Evolutionary conservation across 495 filamentous ascomycete species (phyloP), one percentile per base, ranked within the genome.

Genomic region (Xylaria telfairii): DNA sequence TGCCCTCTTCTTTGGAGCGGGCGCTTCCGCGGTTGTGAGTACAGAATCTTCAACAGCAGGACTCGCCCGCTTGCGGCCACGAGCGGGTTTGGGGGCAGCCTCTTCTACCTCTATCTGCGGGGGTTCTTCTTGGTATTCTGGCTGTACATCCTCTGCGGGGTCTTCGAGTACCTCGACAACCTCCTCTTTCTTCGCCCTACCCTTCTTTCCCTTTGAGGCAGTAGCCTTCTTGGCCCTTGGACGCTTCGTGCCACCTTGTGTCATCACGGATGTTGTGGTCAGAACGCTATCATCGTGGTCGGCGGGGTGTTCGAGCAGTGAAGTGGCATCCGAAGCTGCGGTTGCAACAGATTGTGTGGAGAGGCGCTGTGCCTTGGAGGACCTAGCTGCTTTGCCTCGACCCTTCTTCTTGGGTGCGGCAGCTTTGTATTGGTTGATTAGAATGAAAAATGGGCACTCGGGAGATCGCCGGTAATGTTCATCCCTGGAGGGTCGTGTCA

Each of bases 391-490:
- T 62, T 90, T 92, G 74, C 80, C 78, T 62, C 77, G 87, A 4
- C 77, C 74, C 72, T 90, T 90, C 69, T 89, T 83, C 47, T 82
- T 81, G 0, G 78, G 79, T 28, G 62, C 74, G 12, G 63, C 74
- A 44, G 69, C 69, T 53, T 71, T 72, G 63, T 83, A 80, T 30
- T 85, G 81, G 67, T 80, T 80, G 65, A 84, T 75, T 13, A 88
- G 76, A 19, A 83, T 82, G 74, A 98, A 98, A 83, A 98, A 99
- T 19, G 87, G 83, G 77, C 96, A 99, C 41, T 91, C 84, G 1
- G 92, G 87, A 3, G 91, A 90, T 64, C 96, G 91, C 26, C 88
- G 88, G 71, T 88, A 86, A 75, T 99, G 96, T 79, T 99, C 96
- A 66, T 95, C 90, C 78, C 94, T 97, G 62, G 17, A 30, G 32